These are phyloP conservation scores for Pistacia atlantica DNA, from an alignment of 345 rosid species.

Conservation along the genomic window DNA sequence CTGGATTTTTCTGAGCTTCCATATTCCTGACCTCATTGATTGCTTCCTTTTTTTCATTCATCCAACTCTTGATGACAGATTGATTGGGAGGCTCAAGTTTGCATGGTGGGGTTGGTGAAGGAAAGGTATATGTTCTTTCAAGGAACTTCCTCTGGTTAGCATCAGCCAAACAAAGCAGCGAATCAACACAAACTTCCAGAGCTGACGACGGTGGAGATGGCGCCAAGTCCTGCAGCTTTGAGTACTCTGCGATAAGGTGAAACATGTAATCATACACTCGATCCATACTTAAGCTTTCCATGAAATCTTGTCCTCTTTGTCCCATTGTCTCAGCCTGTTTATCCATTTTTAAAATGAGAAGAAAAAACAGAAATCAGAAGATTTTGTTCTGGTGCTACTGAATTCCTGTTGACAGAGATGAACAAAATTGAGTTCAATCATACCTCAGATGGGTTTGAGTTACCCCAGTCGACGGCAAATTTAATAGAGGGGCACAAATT, in stretches of 20 bases:
- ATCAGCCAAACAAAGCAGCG: conserved; percentile 80
- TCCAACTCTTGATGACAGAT: conserved; percentile 36
- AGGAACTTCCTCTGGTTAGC: conserved; percentile 53
- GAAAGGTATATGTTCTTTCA: conserved; percentile 40
- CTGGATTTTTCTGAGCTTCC: conserved; percentile 31
- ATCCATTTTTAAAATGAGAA: conserved; percentile 1
- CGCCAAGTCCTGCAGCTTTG: conserved; percentile 75
- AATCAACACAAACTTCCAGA: conserved; percentile 63
- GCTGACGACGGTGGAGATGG: conserved; percentile 74
- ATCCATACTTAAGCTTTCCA: conserved; percentile 74
- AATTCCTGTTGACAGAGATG: too few species aligned
- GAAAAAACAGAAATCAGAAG: background rate
- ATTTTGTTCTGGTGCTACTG: too few species aligned
- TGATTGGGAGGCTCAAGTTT: conserved; percentile 38
- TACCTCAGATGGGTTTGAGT: conserved; percentile 66
- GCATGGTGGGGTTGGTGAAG: conserved; percentile 57
- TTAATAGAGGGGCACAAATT: conserved; percentile 68
- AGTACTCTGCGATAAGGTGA: conserved; percentile 73
- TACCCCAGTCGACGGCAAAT: conserved; percentile 89
- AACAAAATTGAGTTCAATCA: background rate
- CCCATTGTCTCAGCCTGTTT: conserved; percentile 77
- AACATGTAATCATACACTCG: conserved; percentile 83
- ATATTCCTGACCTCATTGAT: conserved; percentile 45
- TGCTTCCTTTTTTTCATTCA: conserved; percentile 43
- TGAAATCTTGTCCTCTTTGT: conserved; percentile 68